Evolutionary conservation across 441 rosid genomes (phyloP), one percentile per base, ranked within the genome.

Genomic region (Gossypium davidsonii): DNA sequence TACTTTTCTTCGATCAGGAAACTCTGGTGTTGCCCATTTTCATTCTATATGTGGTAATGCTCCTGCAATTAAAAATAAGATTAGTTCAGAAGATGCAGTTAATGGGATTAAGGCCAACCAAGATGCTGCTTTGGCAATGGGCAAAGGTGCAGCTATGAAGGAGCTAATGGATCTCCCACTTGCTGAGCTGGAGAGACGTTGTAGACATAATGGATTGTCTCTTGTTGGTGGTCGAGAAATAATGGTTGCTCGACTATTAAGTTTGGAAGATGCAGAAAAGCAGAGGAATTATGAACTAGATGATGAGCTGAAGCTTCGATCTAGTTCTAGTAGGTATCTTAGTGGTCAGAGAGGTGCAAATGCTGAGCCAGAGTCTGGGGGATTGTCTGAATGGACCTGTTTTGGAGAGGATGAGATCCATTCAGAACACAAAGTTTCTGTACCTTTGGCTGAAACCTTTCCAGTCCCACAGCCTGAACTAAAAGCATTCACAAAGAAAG

Each of bases 91-190:
- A 73, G 86, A 87, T 73, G 60, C 80, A 42, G 76, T 77, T 71
- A 85, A 82, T 73, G 88, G 88, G 67, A 74, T 53, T 23, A 89
- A 85, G 82, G 74, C 72, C 73, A 86, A 85, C 83, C 97, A 85
- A 83, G 98, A 96, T 84, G 88, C 86, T 81, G 98, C 98, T 73
- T 83, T 96, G 83, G 96, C 98, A 73, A 92, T 96, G 90, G 95
- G 95, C 59, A 96, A 89, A 87, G 90, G 91, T 75, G 99, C 97
- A 63, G 99, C 99, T 68, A 88, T 72, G 70, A 86, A 79, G 86
- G 99, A 96, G 87, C 84, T 94, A 73, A 86, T 96, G 99, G 83
- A 80, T 80, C 92, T 94, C 75, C 97, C 98, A 59, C 79, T 94
- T 57, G 79, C 87, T 73, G 99, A 96, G 90, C 87, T 96, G 67